Evolutionary conservation across 2,329 filamentous ascomycete species (phyloP), one percentile per base, ranked within the genome.

Genomic region (Cyanodermella asteris): DNA sequence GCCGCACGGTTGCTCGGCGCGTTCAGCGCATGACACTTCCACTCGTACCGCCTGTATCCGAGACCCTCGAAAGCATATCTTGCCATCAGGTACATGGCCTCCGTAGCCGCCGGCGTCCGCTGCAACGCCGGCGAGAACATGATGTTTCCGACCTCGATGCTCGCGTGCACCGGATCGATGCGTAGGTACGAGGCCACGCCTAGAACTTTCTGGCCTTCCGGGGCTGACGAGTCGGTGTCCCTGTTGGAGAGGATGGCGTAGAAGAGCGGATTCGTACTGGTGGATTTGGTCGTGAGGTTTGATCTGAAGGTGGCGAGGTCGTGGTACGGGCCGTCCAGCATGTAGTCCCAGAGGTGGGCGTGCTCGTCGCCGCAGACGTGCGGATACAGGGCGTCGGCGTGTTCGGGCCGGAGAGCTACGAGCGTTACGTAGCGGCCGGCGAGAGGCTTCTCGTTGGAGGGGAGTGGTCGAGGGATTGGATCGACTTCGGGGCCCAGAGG

Each of bases 1-100:
- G 68, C 69, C 0, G 68, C 66, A 4, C 53, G 45, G 9, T 52
- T 45, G 22, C 62, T 68, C 1, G 56, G 47, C 18, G 35, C 46
- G 37, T 73, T 73, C 7, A 65, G 43, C 10, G 50, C 34, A 37
- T 72, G 56, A 26, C 62, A 65, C 36, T 72, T 73, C 67, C 69
- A 73, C 40, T 72, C 66, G 4, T 69, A 55, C 6, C 68, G 49
- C 4, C 56, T 41, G 37, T 64, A 68, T 0, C 57, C 52, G 13
- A 71, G 38, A 3, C 53, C 49, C 4, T 61, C 55, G 34, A 72
- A 63, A 0, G 55, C 54, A 27, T 64, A 49, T 18, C 47, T 46
- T 21, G 62, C 50, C n/a, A 70, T 39, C 2, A 72, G 44, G 31
- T 60, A 69, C 31, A 62, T 51, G 0, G 56, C 52, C 38, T 72